Evolutionary conservation across 2,329 filamentous ascomycete genomes (phyloP), one percentile per base, ranked within the genome.

Genomic region (Dothidotthia symphoricarpi): DNA sequence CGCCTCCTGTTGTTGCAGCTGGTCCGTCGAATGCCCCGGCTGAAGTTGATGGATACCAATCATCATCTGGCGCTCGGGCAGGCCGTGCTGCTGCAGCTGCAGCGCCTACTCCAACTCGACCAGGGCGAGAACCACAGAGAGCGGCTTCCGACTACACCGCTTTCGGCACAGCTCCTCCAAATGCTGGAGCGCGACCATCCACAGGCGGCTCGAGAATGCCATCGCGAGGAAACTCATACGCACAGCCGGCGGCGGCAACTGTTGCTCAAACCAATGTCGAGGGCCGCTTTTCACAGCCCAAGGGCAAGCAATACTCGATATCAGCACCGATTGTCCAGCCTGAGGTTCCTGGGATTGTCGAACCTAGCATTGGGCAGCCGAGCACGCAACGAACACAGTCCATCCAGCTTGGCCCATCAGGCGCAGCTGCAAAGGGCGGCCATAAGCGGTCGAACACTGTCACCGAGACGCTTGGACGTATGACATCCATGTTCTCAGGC

Each of bases 251-350:
- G 30, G 88, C 88, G 38, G 90, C 93, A 19, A 82, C 88, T 31
- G 83, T 96, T 43, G 89, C 89, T 32, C 84, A 86, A 53, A 93
- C 89, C 35, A 95, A 93, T 66, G 89, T 80, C 3, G 86, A 95
- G 64, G 91, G 89, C 47, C 86, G 86, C 47, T 88, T 97, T 56
- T 86, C 93, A 50, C 91, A 95, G 69, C 76, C 68, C 50, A 80
- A 77, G 64, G 72, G 76, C 48, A 80, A 83, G 57, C 81, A 80
- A 49, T 88, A 89, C 61, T 79, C 80, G 33, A 88, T 91, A 22
- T 85, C 85, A 14, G 75, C 80, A 35, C 78, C 83, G 11, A 77
- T 84, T 32, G 71, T 78, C 22, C 79, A 82, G 49, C 68, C 73
- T n/a, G 52, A 57, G 24, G 45, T 55, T 8, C 32, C 45, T 24